Conservation (phyloP, 2,329 filamentous ascomycete genomes). For the Talaromyces sp. region DNA sequence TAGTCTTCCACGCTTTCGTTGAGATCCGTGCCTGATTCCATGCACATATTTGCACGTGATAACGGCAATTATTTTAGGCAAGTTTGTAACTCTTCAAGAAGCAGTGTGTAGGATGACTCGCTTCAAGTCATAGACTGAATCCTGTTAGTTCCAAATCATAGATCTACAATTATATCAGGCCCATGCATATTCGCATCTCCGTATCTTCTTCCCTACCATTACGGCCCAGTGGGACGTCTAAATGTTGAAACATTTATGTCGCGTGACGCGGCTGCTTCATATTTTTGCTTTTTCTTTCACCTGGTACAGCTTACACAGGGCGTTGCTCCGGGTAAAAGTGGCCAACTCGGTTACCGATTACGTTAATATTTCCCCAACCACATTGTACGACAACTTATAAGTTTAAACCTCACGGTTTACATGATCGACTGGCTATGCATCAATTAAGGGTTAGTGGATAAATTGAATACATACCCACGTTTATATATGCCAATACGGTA, state of each 20-base stretch:
- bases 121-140: no score
- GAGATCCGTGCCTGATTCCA: neutral
- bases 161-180: neutral
- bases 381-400: no score
- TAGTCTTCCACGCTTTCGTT: neutral
- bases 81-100: no score
- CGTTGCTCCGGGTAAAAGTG: no score
- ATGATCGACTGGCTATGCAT: no score
- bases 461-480: no score
- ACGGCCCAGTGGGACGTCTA: neutral
- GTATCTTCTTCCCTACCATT: neutral
- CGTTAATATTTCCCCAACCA: no score
- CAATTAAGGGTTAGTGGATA: no score
- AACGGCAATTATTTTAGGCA: neutral
- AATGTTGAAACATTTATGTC: neutral
- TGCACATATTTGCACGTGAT: neutral
- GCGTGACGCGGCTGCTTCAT: neutral
- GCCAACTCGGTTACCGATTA: no score
- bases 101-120: no score
- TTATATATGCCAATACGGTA: no score
- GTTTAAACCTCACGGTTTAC: no score
- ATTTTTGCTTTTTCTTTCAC: neutral
- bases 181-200: neutral
- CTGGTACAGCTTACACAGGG: neutral
- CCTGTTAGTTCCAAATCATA: neutral